These are phyloP conservation scores for Penicillium sclerotiorum DNA, from an alignment of 2,329 filamentous ascomycete genomes.

Conservation along the genomic window DNA sequence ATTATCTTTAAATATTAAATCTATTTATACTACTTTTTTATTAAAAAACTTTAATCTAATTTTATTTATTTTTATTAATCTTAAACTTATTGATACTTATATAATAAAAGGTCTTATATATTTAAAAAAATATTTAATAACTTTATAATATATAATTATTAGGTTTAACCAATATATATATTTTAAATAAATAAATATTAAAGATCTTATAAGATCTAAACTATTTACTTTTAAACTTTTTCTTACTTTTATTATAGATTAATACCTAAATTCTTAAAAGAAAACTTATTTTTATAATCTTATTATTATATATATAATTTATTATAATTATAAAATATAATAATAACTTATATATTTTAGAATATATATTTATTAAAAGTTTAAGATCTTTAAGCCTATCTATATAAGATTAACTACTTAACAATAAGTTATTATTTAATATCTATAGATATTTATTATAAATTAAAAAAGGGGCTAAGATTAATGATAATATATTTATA, in stretches of 20 bases:
- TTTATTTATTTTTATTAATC: too few relatives aligned
- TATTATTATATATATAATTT: background rate
- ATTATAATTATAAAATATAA: background rate
- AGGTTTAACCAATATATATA: too few relatives aligned
- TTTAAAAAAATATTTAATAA: too few relatives aligned
- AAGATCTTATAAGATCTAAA: conserved; percentile 10
- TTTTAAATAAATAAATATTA: conserved; percentile 1
- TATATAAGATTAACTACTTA: background rate
- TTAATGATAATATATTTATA: background rate
- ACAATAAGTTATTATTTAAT: background rate
- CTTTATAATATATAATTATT: too few relatives aligned
- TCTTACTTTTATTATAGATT: conserved; percentile 4
- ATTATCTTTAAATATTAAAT: too few relatives aligned
- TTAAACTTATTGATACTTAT: too few relatives aligned
- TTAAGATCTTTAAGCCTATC: background rate
- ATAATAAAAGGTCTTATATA: too few relatives aligned
- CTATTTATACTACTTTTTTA: too few relatives aligned
- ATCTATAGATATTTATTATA: background rate
- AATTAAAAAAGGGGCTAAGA: background rate
- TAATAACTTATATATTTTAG: background rate
- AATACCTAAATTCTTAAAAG: conserved; percentile 4
- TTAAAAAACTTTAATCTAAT: too few relatives aligned
- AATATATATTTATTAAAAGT: background rate
- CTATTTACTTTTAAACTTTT: conserved; percentile 16
- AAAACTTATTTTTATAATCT: conserved; percentile 11